Percentiles rank a stretch among this genome's conserved stretches.
Evolutionary conservation across 352 stramenopile species (phyloP).

Genomic region (Phytopythium litorale): DNA sequence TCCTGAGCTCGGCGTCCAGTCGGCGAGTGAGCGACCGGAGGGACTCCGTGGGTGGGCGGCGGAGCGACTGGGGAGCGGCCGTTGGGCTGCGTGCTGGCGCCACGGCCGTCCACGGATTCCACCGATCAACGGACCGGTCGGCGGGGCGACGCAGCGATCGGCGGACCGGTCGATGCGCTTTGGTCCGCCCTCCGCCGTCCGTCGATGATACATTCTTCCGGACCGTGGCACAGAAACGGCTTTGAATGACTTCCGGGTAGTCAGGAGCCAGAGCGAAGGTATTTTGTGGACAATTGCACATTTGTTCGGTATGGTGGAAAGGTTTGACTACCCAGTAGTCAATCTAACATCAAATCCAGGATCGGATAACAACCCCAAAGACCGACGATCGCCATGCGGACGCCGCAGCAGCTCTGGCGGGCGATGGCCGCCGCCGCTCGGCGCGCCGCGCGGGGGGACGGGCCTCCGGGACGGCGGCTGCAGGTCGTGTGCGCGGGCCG

Average conservation of each 20-base stretch:
- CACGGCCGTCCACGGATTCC: too few relatives aligned
- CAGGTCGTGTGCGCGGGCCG: too few relatives aligned
- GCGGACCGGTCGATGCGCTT: neutral
- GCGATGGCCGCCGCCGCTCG: slow-evolving; percentile 1
- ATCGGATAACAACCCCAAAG: too few relatives aligned
- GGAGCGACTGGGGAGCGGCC: too few relatives aligned
- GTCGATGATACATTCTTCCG: too few relatives aligned
- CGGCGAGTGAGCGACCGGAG: neutral
- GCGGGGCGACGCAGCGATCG: neutral
- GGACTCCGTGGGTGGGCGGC: neutral
- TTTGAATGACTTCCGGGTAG: too few relatives aligned
- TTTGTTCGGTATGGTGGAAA: too few relatives aligned
- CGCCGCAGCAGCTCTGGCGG: slow-evolving; percentile 10
- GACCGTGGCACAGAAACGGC: too few relatives aligned
- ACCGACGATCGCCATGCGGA: slow-evolving; percentile 4
- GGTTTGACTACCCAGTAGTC: too few relatives aligned
- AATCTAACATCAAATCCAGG: neutral
- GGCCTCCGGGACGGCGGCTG: neutral
- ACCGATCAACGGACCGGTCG: too few relatives aligned
- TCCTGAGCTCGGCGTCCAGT: neutral
- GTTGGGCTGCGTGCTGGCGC: neutral
- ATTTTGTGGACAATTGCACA: too few relatives aligned
- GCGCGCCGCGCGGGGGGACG: neutral
- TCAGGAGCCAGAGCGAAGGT: too few relatives aligned
- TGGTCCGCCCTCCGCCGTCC: neutral